Conservation (phyloP, 495 filamentous ascomycete genomes). For the Talaromyces borbonicus region DNA sequence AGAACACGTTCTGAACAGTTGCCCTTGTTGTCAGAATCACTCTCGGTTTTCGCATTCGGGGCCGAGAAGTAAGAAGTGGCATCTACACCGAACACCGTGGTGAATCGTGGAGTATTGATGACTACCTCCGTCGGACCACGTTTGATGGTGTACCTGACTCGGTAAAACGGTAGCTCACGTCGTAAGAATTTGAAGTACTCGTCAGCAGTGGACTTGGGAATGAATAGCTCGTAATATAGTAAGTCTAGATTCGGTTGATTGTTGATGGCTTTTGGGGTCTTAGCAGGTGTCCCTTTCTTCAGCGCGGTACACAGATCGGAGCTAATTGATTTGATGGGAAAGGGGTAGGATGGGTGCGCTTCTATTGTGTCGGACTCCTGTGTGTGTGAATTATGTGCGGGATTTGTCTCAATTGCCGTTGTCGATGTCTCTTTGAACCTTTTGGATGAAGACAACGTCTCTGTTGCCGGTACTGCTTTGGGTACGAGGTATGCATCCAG, state of each 20-base stretch:
- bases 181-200: constrained; percentile 59
- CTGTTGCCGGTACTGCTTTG: background rate
- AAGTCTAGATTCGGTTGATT: constrained; percentile 57
- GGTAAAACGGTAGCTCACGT: constrained; percentile 56
- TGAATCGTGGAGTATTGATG: constrained; percentile 59
- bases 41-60: background rate
- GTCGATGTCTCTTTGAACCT: background rate
- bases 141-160: constrained; percentile 59
- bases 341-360: constrained; percentile 50
- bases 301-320: constrained; percentile 27
- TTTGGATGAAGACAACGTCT: constrained; percentile 5
- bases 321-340: constrained; percentile 48
- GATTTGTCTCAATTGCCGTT: background rate
- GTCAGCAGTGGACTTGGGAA: constrained; percentile 37
- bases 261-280: constrained; percentile 28
- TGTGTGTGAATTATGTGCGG: too few relatives aligned
- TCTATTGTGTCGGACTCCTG: background rate
- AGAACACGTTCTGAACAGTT: constrained; percentile 23
- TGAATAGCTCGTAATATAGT: constrained; percentile 58
- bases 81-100: constrained; percentile 65
- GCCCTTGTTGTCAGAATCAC: constrained; percentile 8
- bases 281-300: constrained; percentile 17
- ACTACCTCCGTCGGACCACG: constrained; percentile 44
- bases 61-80: constrained; percentile 37
- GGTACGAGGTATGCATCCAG: constrained; percentile 6